These are phyloP conservation scores for Metschnikowia koreensis DNA, from an alignment of 805 yeast genomes.

Conservation along the genomic window DNA sequence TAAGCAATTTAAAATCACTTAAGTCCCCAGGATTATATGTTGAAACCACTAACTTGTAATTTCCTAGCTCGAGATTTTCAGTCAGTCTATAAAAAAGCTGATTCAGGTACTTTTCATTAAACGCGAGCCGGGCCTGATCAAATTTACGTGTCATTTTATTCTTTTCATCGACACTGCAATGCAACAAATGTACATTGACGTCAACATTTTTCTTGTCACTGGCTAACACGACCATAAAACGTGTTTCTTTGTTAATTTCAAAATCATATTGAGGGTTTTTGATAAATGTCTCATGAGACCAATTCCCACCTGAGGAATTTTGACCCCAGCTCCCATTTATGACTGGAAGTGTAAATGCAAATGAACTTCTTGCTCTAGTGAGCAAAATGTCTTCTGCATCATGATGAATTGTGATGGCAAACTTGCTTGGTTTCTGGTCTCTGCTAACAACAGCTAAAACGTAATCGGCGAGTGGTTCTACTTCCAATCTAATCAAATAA, in stretches of 20 bases:
- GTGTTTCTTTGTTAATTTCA: slow-evolving; percentile 18
- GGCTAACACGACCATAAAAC: slow-evolving; percentile 16
- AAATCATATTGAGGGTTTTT: slow-evolving; percentile 55
- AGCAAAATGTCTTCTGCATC: slow-evolving; percentile 24
- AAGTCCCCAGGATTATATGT: slow-evolving; percentile 36
- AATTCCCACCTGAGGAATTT: slow-evolving; percentile 52
- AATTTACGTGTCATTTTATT: slow-evolving; percentile 22
- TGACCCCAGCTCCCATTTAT: slow-evolving; percentile 46
- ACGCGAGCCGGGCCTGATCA: slow-evolving; percentile 25
- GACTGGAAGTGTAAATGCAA: slow-evolving; percentile 18
- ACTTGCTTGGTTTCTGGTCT: slow-evolving; percentile 18
- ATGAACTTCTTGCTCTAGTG: slow-evolving; percentile 30
- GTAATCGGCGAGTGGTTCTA: slow-evolving; percentile 25
- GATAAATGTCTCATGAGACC: slow-evolving; percentile 45
- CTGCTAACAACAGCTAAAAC: slow-evolving; percentile 27
- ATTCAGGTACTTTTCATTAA: slow-evolving; percentile 33
- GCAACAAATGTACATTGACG: slow-evolving; percentile 46
- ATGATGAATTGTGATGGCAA: slow-evolving; percentile 26
- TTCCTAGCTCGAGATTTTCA: slow-evolving; percentile 27
- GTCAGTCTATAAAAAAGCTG: slow-evolving; percentile 29
- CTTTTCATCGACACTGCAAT: slow-evolving; percentile 28
- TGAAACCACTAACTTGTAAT: slow-evolving; percentile 48
- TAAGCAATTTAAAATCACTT: slow-evolving; percentile 30
- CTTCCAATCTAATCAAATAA: slow-evolving; percentile 30
- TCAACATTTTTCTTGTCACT: slow-evolving; percentile 19